phyloP scores from a whole-genome alignment of 805 yeast species.

The Candida vartiovaarae region DNA sequence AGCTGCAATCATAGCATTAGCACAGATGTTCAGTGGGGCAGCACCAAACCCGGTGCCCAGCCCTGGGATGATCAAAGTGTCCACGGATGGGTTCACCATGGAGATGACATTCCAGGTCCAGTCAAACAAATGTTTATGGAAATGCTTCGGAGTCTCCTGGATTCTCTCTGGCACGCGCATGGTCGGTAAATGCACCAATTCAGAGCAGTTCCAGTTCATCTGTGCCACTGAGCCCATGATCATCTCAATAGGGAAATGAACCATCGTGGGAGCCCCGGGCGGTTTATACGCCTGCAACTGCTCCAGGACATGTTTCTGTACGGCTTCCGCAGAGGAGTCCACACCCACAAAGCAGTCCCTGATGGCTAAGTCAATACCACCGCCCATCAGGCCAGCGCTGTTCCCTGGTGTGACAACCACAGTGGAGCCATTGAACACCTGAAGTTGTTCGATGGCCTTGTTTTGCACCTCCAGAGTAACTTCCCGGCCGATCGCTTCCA shows the following conservation, averaged over 20 bases:
- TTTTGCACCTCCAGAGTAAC: not conserved
- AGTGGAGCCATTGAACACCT: not conserved
- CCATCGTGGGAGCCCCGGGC: slow-evolving; percentile 22
- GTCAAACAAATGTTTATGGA: slow-evolving; percentile 27
- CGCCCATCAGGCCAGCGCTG: slow-evolving; percentile 32
- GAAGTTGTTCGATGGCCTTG: not conserved
- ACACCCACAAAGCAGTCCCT: slow-evolving; percentile 23
- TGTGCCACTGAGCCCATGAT: slow-evolving; percentile 21
- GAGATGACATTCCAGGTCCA: slow-evolving; percentile 30
- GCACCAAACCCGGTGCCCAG: slow-evolving; percentile 35
- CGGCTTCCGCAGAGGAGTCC: slow-evolving; percentile 14
- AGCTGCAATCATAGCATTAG: slow-evolving; percentile 30
- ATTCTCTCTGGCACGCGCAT: slow-evolving; percentile 30
- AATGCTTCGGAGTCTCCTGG: slow-evolving; percentile 5
- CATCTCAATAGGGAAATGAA: slow-evolving; percentile 18
- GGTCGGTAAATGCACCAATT: slow-evolving; percentile 32
- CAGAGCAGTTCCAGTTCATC: slow-evolving; percentile 21
- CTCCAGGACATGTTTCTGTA: slow-evolving; percentile 17
- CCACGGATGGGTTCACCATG: slow-evolving; percentile 2
- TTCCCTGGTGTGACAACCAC: slow-evolving; percentile 37
- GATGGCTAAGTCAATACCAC: slow-evolving; percentile 33
- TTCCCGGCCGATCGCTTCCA: not conserved
- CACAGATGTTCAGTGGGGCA: slow-evolving; percentile 26
- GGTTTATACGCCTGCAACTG: slow-evolving; percentile 25
- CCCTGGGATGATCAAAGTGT: slow-evolving; percentile 28